Evolutionary conservation across 345 rosid genomes (phyloP).

Genomic region (Lepidium sativum): DNA sequence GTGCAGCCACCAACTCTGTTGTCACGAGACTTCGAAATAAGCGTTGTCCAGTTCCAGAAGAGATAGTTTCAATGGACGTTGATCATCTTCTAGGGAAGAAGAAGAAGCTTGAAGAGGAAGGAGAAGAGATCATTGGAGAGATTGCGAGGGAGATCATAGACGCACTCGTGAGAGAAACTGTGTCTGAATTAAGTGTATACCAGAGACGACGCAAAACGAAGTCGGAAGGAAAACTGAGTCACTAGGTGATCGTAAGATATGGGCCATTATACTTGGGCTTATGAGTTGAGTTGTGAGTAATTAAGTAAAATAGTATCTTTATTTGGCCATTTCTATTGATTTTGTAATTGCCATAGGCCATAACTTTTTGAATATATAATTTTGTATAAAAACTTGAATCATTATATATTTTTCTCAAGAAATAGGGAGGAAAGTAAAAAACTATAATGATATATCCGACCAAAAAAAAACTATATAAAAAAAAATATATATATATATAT

Average conservation of each 20-base stretch:
- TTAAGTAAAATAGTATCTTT: not conserved
- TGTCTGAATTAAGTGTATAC: not conserved
- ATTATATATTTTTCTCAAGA: too few species aligned
- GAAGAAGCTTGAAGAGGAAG: slow-evolving; percentile 33
- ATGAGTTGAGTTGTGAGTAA: not conserved
- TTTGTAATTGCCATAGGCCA: not conserved
- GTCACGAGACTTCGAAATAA: slow-evolving; percentile 31
- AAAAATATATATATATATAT: not conserved
- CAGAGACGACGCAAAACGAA: not conserved
- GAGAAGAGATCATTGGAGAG: slow-evolving; percentile 37
- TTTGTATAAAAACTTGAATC: too few species aligned
- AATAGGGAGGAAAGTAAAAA: too few species aligned
- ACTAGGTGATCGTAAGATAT: not conserved
- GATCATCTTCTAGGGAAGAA: slow-evolving; percentile 26
- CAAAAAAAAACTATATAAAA: too few species aligned
- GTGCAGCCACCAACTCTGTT: slow-evolving; percentile 18
- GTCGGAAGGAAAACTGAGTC: not conserved
- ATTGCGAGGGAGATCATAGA: slow-evolving; percentile 46
- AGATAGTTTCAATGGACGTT: slow-evolving; percentile 34
- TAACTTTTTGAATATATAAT: not conserved
- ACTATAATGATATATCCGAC: too few species aligned
- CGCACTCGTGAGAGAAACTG: slow-evolving; percentile 41
- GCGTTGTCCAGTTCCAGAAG: slow-evolving; percentile 38
- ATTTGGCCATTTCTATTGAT: not conserved
- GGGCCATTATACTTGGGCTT: not conserved